Conservation (phyloP, 192 early-diverging fungal genomes). For the Umbelopsis vinacea region DNA sequence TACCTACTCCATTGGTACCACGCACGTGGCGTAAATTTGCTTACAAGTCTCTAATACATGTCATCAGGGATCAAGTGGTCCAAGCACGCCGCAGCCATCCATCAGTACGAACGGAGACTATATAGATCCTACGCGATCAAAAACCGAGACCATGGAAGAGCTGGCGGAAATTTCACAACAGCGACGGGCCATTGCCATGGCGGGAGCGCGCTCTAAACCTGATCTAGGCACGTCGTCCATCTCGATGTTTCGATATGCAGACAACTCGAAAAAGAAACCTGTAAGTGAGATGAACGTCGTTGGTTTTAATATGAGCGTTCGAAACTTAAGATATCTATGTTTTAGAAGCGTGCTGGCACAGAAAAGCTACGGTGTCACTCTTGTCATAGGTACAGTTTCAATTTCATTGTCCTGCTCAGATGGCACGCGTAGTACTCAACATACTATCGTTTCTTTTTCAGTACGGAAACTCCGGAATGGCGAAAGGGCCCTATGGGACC, state of each 20-base stretch:
- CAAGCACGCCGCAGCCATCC: not conserved
- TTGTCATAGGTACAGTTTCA: not conserved
- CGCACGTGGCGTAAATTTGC: not conserved
- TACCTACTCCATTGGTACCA: not conserved
- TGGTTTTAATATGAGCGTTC: not conserved
- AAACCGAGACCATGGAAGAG: slow-evolving; percentile 1
- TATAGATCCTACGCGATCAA: not conserved
- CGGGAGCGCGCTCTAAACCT: slow-evolving; percentile 3
- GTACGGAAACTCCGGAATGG: slow-evolving; percentile 33
- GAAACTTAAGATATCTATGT: not conserved
- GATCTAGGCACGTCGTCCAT: slow-evolving; percentile 4
- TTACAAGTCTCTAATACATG: not conserved
- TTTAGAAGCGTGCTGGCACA: slow-evolving; percentile 13
- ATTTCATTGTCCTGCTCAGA: not conserved
- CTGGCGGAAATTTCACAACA: slow-evolving; percentile 3
- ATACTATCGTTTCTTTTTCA: not conserved
- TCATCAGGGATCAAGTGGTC: not conserved
- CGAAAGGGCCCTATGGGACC: slow-evolving; percentile 29
- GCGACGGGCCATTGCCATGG: slow-evolving; percentile 8
- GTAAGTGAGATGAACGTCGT: not conserved
- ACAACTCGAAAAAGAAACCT: slow-evolving; percentile 2
- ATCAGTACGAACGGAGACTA: not conserved
- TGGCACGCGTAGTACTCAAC: not conserved
- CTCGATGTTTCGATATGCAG: slow-evolving; percentile 21
- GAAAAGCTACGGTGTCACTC: slow-evolving; percentile 13